Base-by-base conservation (phyloP, 805 yeast species). In the Ogataea chonburiensis region DNA sequence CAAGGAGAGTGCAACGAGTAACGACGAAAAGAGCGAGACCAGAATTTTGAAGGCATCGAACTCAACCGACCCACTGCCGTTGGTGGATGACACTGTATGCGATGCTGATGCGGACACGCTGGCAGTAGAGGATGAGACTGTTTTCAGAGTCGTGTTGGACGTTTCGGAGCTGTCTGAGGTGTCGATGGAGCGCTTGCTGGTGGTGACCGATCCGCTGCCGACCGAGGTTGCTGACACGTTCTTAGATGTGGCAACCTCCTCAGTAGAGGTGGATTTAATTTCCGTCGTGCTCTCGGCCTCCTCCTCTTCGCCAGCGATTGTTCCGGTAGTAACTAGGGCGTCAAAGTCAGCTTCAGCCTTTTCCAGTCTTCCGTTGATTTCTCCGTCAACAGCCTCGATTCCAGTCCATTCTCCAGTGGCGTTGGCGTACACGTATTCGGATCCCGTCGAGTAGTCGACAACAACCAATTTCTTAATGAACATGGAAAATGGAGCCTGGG, bases 381-480 rank as follows among this genome's bases (percentile, higher is more conserved):
- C 53, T 46, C 88, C 88, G 55, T 64, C 71, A 21, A 60, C 59
- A 15, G 86, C 75, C 26, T 66, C 50, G 42, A 81, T 80, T 7
- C 85, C 78, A 31, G 66, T 55, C 79, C 81, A 79, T 21, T 58
- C 49, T 35, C 89, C 91, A 10, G 76, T 51, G 17, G 64, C 56
- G 49, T 73, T 85, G 36, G 65, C 52, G 53, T 81, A 81, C 21
- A 63, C 49, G 56, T 82, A 82, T 42, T 69, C 66, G 2, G 65
- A 49, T 32, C 89, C 91, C 15, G 78, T 64, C 1, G 87, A 81
- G 54, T 80, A 82, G 60, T 82, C 88, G 16, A 78, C 66, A n/a
- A 85, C 81, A 18, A 69, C 57, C 27, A 86, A 53, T 4, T 70
- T 65, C 52, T 79, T 66, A 47, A 88, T 69, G 46, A 68, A 53